Conservation (phyloP, 2,329 filamentous ascomycete genomes). For the Mycosphaerelloides madeirae region DNA sequence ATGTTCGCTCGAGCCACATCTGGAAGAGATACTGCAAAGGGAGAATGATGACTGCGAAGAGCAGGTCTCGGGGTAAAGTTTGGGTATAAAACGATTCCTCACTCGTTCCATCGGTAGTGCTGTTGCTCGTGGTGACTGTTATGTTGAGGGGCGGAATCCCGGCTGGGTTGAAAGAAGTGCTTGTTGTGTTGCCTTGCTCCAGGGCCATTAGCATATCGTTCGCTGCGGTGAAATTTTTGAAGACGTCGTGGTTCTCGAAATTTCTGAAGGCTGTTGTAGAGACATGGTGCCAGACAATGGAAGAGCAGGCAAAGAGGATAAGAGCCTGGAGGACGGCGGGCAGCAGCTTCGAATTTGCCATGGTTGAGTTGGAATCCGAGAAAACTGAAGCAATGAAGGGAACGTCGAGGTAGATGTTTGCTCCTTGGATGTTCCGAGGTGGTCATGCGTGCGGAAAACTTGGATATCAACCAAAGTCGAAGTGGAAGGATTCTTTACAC, state of each 20-base stretch:
- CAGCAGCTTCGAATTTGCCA: neutral
- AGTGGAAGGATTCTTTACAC: too few relatives aligned
- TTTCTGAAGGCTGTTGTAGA: neutral
- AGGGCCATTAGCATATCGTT: neutral
- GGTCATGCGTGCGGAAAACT: too few relatives aligned
- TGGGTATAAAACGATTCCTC: slow-evolving; percentile 9
- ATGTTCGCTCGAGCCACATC: slow-evolving; percentile 16
- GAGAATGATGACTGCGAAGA: slow-evolving; percentile 4
- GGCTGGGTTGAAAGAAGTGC: neutral
- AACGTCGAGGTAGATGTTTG: too few relatives aligned
- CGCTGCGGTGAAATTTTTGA: neutral
- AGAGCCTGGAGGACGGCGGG: neutral
- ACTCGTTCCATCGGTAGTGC: neutral
- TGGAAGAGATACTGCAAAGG: slow-evolving; percentile 15
- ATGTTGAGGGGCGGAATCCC: neutral
- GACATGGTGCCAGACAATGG: neutral
- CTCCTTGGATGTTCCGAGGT: too few relatives aligned
- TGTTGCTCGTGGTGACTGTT: neutral
- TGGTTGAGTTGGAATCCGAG: neutral
- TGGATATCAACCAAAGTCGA: too few relatives aligned
- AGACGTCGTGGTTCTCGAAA: neutral
- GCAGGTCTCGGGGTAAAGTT: slow-evolving; percentile 4
- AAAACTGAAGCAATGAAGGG: too few relatives aligned
- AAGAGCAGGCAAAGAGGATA: neutral
- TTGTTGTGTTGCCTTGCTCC: neutral